Percentiles rank a stretch among this genome's conserved stretches.
Evolutionary conservation across 164 flowering plant species (phyloP).

Genomic region (Amborella trichopoda): DNA sequence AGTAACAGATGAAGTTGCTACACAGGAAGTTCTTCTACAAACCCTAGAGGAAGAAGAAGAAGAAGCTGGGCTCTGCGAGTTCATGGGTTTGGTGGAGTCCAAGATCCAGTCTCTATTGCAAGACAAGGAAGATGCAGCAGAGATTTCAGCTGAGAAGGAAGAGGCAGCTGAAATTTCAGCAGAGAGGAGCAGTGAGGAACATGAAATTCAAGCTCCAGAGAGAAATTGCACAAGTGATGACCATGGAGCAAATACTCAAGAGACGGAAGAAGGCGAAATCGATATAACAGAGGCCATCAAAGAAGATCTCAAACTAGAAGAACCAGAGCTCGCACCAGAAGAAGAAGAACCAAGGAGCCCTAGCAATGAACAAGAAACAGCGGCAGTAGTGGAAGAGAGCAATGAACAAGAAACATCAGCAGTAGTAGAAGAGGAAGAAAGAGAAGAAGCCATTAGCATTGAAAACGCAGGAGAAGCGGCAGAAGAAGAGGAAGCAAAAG

Average conservation of each 20-base stretch:
- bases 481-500: slow-evolving; percentile 4
- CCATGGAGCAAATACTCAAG: slow-evolving; percentile 6
- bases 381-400: slow-evolving; percentile 5
- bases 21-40: no score
- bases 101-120: no score
- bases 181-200: slow-evolving; percentile 1
- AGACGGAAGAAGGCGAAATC: slow-evolving; percentile 3
- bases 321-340: slow-evolving; percentile 1
- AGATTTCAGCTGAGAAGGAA: neutral
- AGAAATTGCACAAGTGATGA: neutral
- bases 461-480: slow-evolving; percentile 5
- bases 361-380: slow-evolving; percentile 5
- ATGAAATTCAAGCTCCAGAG: slow-evolving; percentile 1
- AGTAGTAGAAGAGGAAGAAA: slow-evolving; percentile 5
- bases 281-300: slow-evolving; percentile 7
- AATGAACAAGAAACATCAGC: slow-evolving; percentile 2
- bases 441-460: slow-evolving; percentile 3
- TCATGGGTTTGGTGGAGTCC: no score
- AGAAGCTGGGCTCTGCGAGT: slow-evolving; percentile 38
- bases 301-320: slow-evolving; percentile 6
- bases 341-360: slow-evolving; percentile 1
- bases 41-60: slow-evolving; percentile 12
- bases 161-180: slow-evolving; percentile 10
- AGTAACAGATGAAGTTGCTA: slow-evolving; percentile 4
- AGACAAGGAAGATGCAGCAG: neutral